Evolutionary conservation across 139 green algal species (phyloP).

Genomic region (Desmodesmus armatus): DNA sequence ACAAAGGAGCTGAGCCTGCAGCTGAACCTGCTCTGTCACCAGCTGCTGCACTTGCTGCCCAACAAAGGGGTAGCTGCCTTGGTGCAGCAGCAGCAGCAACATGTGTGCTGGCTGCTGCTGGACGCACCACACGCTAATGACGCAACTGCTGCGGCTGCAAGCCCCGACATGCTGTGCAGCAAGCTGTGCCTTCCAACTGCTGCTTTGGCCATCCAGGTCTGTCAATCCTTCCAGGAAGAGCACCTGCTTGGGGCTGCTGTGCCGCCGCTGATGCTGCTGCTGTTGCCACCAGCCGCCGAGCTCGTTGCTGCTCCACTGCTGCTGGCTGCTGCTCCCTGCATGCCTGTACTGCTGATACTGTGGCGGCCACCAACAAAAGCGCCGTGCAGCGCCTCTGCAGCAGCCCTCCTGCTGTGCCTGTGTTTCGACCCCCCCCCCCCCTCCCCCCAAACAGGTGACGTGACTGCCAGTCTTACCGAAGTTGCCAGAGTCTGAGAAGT

Average conservation of each 20-base stretch:
- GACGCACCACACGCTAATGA: not conserved
- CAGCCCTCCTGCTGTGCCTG: too few relatives aligned
- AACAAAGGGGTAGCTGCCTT: too few relatives aligned
- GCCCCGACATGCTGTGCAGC: too few relatives aligned
- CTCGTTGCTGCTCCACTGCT: not conserved
- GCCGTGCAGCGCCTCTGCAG: too few relatives aligned
- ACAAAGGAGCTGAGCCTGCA: too few relatives aligned
- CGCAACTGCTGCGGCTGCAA: not conserved
- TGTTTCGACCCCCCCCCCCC: too few relatives aligned
- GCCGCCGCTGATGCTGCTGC: not conserved
- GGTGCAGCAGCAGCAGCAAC: too few relatives aligned
- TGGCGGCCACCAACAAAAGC: not conserved
- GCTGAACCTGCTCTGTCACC: too few relatives aligned
- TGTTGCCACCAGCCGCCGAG: not conserved
- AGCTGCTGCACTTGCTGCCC: too few relatives aligned
- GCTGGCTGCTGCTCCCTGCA: not conserved
- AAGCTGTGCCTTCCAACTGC: not conserved
- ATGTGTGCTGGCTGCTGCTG: not conserved
- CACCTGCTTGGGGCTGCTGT: not conserved
- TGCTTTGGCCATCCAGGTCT: not conserved
- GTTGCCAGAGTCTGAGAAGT: constrained; percentile 98
- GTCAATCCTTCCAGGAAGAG: too few relatives aligned
- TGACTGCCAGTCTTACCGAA: too few relatives aligned
- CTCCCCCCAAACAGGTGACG: too few relatives aligned
- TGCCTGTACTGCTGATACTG: not conserved